These are phyloP conservation scores for Paraphoma sp. DNA, from an alignment of 2,329 filamentous ascomycete species.

Conservation along the genomic window DNA sequence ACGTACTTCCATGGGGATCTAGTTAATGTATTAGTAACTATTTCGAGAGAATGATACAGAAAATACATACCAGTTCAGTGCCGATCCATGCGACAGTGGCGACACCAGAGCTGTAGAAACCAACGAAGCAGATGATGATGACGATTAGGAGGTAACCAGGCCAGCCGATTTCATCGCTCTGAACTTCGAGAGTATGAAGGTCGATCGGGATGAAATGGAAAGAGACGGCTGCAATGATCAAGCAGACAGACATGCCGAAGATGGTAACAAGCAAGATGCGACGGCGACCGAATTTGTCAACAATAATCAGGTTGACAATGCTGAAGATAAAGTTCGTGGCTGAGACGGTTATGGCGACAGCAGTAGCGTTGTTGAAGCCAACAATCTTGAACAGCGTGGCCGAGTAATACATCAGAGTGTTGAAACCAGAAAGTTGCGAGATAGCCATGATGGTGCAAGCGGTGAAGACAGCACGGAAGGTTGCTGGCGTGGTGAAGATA, in stretches of 20 bases:
- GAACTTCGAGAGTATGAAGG: conserved; percentile 40
- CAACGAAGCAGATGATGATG: conserved; percentile 47
- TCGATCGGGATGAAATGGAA: conserved; percentile 69
- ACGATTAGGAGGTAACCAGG: conserved; percentile 46
- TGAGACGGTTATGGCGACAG: conserved; percentile 80
- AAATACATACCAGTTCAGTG: conserved; percentile 27
- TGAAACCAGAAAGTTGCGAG: conserved; percentile 54
- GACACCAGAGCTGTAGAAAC: conserved; percentile 42
- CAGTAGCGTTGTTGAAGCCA: conserved; percentile 78
- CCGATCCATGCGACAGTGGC: conserved; percentile 47
- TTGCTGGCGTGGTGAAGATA: conserved; percentile 42
- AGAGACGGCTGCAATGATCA: conserved; percentile 74
- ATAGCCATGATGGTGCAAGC: conserved; percentile 49
- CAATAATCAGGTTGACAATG: conserved; percentile 74
- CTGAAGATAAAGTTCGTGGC: conserved; percentile 85
- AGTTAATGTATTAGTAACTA: neutral
- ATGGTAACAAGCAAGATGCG: conserved; percentile 60
- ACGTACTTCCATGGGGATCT: conserved; percentile 47
- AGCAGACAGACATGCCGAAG: conserved; percentile 74
- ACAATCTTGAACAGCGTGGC: conserved; percentile 61
- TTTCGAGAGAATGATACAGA: neutral
- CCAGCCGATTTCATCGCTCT: conserved; percentile 37
- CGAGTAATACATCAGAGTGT: conserved; percentile 84
- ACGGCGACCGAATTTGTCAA: conserved; percentile 80
- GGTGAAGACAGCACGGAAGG: conserved; percentile 42